Percentiles rank a stretch among this genome's conserved stretches.
These are phyloP conservation scores for Xanthoconium purpureum DNA, from an alignment of 768 basidiomycete species.

Conservation along the genomic window DNA sequence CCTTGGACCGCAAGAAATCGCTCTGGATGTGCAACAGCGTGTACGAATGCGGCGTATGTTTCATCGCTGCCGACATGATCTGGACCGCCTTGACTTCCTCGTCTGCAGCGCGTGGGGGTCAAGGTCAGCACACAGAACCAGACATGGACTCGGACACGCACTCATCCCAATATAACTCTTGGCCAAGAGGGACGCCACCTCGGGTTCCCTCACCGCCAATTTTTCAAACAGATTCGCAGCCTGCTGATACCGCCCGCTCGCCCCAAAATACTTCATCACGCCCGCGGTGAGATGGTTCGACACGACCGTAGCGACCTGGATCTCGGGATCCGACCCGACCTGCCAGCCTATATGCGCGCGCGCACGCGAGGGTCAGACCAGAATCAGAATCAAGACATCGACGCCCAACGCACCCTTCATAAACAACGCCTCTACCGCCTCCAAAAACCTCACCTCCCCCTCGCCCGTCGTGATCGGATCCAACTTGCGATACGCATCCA, in stretches of 20 bases:
- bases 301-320: constrained; percentile 94
- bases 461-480: constrained; percentile 91
- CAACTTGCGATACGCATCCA: constrained; percentile 93
- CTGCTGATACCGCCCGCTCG: constrained; percentile 80
- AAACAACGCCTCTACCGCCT: constrained; percentile 87
- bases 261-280: constrained; percentile 95
- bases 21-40: constrained; percentile 92
- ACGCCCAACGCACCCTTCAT: constrained; percentile 57
- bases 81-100: constrained; percentile 98
- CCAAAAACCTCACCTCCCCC: constrained; percentile 85
- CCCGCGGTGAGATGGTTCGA: constrained; percentile 96
- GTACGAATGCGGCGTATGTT: constrained; percentile 86
- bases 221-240: constrained; percentile 96
- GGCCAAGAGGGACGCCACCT: constrained; percentile 84
- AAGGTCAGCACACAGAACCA: not conserved
- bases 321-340: constrained; percentile 96
- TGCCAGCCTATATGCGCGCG: constrained; percentile 74
- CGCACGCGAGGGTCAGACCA: not conserved
- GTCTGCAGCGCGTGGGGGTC: constrained; percentile 45
- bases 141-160: constrained; percentile 39
- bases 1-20: constrained; percentile 88
- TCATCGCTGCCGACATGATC: constrained; percentile 82
- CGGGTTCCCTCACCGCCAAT: constrained; percentile 78
- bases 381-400: fast-evolving
- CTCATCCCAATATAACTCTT: constrained; percentile 96